These are phyloP conservation scores for Corymbia maculata DNA, from an alignment of 345 rosid species.

Conservation along the genomic window DNA sequence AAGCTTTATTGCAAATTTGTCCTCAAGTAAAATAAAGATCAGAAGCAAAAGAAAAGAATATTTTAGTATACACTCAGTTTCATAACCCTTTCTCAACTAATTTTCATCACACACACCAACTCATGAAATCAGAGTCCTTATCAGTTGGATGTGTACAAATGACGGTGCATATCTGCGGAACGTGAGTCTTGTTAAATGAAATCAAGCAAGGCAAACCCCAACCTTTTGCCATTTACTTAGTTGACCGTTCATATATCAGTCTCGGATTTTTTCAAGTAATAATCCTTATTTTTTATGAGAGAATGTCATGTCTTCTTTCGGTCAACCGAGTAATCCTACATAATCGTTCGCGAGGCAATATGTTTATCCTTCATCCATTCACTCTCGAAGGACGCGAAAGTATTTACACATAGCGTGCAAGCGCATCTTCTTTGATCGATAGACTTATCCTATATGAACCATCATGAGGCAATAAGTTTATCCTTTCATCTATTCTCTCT, in stretches of 20 bases:
- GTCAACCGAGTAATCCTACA: not conserved
- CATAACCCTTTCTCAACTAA: not conserved
- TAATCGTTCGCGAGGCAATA: not conserved
- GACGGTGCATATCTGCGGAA: rapidly evolving
- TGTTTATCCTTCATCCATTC: not conserved
- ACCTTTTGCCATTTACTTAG: too few relatives aligned
- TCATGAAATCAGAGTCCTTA: not conserved
- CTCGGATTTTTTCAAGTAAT: too few relatives aligned
- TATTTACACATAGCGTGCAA: too few relatives aligned
- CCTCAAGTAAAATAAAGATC: not conserved
- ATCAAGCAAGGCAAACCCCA: too few relatives aligned
- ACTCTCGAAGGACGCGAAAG: too few relatives aligned
- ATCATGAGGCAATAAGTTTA: too few relatives aligned
- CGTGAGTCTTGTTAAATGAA: too few relatives aligned
- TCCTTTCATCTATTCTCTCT: too few relatives aligned
- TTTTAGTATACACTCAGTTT: rapidly evolving
- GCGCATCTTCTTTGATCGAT: too few relatives aligned
- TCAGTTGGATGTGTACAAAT: not conserved
- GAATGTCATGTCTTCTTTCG: not conserved
- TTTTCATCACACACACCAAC: rapidly evolving
- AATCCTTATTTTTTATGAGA: too few relatives aligned
- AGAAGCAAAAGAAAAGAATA: not conserved
- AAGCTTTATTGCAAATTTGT: not conserved
- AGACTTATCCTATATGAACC: too few relatives aligned
- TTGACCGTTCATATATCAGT: too few relatives aligned